These are phyloP conservation scores for Sequoiadendron giganteum DNA, from an alignment of 75 land plant genomes.

Conservation along the genomic window DNA sequence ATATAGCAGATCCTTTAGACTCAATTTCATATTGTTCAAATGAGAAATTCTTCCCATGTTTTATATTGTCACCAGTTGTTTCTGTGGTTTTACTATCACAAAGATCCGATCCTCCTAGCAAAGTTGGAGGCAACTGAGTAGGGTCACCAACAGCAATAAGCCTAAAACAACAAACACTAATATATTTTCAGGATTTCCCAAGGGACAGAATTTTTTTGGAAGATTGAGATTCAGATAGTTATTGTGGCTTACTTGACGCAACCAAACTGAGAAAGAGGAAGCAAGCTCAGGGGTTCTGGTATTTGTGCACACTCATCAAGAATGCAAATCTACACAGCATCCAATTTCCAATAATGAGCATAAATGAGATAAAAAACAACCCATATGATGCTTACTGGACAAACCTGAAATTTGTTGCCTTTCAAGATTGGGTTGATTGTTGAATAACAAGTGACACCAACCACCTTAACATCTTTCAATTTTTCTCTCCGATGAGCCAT, in stretches of 20 bases:
- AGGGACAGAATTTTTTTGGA: background rate
- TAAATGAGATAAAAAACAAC: background rate
- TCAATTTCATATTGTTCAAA: constrained; percentile 11
- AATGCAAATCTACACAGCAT: constrained; percentile 26
- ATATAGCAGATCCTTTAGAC: background rate
- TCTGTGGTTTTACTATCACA: background rate
- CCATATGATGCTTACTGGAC: background rate
- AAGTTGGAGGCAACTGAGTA: constrained; percentile 27
- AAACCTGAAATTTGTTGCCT: constrained; percentile 14
- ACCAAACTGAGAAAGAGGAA: constrained; percentile 27
- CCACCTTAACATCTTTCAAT: constrained; percentile 22
- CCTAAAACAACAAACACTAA: constrained; percentile 2
- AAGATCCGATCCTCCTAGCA: constrained; percentile 7
- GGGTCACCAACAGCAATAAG: constrained; percentile 41
- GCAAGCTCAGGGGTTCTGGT: constrained; percentile 30
- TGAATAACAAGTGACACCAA: constrained; percentile 30
- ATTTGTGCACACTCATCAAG: constrained; percentile 38
- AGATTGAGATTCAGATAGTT: background rate
- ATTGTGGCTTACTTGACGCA: constrained; percentile 22
- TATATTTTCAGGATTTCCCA: background rate
- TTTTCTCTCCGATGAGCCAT: constrained; percentile 12
- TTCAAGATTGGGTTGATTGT: constrained; percentile 13
- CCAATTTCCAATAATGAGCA: background rate
- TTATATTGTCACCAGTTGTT: background rate
- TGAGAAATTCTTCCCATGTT: background rate